These are phyloP conservation scores for Chalaropsis thielavioides DNA, from an alignment of 2,329 filamentous ascomycete species.

Conservation along the genomic window DNA sequence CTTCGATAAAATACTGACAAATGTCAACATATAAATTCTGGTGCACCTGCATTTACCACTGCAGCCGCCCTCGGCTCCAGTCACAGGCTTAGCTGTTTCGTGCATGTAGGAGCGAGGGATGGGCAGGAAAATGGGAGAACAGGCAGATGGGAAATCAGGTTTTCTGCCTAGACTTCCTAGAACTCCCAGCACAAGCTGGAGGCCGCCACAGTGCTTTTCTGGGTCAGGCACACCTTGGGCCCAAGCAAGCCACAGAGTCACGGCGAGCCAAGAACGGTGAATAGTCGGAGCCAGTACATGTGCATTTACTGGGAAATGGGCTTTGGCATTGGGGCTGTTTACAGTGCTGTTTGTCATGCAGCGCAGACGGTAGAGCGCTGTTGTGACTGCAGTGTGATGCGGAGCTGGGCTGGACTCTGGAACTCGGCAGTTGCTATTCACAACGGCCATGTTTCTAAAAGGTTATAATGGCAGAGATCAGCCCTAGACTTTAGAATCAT, in stretches of 20 bases:
- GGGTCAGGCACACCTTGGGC: not conserved
- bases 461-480: not conserved
- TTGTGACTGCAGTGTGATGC: not conserved
- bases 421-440: not conserved
- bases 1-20: too few species aligned
- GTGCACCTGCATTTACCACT: not conserved
- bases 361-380: not conserved
- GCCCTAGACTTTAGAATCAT: not conserved
- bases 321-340: not conserved
- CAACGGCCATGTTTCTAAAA: not conserved
- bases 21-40: too few species aligned
- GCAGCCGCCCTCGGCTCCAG: not conserved
- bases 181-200: not conserved
- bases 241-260: not conserved
- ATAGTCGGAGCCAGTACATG: too few species aligned
- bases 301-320: not conserved
- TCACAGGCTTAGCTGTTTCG: not conserved
- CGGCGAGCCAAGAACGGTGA: too few species aligned
- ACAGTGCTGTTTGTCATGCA: not conserved
- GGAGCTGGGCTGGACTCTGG: not conserved
- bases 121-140: not conserved
- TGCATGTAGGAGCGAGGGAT: not conserved
- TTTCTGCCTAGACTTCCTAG: not conserved
- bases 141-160: not conserved
- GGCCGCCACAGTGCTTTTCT: not conserved